Base-by-base conservation (phyloP, 257 asterid species). In the Cruciata laevipes region DNA sequence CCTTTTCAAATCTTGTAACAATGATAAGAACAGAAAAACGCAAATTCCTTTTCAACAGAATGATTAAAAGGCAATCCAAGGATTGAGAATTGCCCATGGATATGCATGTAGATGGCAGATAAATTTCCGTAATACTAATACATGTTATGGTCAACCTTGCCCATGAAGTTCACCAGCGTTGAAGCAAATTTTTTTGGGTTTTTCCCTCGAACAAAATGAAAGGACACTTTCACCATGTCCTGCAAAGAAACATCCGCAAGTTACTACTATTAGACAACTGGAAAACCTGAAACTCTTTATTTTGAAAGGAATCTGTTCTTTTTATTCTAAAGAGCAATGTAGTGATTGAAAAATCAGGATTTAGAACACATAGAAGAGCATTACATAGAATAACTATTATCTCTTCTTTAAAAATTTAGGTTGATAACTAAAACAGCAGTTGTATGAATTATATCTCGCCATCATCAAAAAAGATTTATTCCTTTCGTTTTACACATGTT, bases 221-320 rank as follows among this genome's bases (percentile, higher is more conserved):
- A 88, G 3, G 96, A 80, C 74, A 93, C 92, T 79, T 79, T 93
- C 56, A 85, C 86, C 96, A 90, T 88, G 76, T 93, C 99, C 97
- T 93, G 88, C 66, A 76, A 73, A 73, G 49, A 21, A 73, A 61
- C 69, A 77, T 75, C 27, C 68, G 33, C 66, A 24, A 65, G 37
- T 61, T 20, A 40, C 38, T 20, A 6, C 16, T 53, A 14, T 64
- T 20, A 69, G 23, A 25, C 20, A 57, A 37, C 35, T 20, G 9
- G 24, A 18, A 61, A 21, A 0, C 53, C 33, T 16, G 47, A 65
- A 71, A 65, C 14, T 37, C 58, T 35, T 71, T 6, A 53, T 58
- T 3, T 44, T 52, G 14, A 13, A 61, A 27, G 51, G 7, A 59
- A 6, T 8, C 60, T 31, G 10, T n/a, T 16, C 20, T 6, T 49